Evolutionary conservation across 1,284 basidiomycete genomes (phyloP).

Genomic region (Cryptococcus maquisensis): DNA sequence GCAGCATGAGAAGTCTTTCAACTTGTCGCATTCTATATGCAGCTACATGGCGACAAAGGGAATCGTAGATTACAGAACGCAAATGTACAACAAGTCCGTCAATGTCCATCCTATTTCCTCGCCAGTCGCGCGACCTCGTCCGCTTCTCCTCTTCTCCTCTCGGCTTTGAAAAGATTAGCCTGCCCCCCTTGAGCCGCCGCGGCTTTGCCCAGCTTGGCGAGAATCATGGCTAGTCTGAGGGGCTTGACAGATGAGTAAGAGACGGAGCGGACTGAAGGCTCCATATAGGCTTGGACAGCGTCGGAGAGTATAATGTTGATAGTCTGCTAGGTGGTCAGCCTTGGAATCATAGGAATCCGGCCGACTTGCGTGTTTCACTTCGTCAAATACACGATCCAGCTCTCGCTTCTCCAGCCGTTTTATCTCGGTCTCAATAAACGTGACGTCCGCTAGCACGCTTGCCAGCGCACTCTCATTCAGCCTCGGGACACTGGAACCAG

Average conservation of each 20-base stretch:
- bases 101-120: conserved; percentile 2
- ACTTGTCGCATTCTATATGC: no score
- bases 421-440: conserved; percentile 78
- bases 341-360: background rate
- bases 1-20: no score
- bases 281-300: conserved; percentile 72
- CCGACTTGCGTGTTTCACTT: conserved; percentile 68
- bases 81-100: background rate
- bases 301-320: conserved; percentile 69
- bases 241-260: conserved; percentile 70
- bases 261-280: conserved; percentile 65
- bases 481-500: conserved; percentile 59
- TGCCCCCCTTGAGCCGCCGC: conserved; percentile 53
- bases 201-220: conserved; percentile 73
- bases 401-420: conserved; percentile 65
- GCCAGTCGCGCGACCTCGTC: conserved; percentile 52
- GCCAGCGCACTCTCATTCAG: conserved; percentile 85
- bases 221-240: conserved; percentile 66
- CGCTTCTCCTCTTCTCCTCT: conserved; percentile 71
- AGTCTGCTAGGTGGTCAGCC: conserved; percentile 55
- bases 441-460: conserved; percentile 75
- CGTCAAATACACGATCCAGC: conserved; percentile 69
- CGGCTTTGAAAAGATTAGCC: conserved; percentile 52
- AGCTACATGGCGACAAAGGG: no score
- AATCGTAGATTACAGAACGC: background rate